These are phyloP conservation scores for Anisodus tanguticus DNA, from an alignment of 257 asterid species.

Conservation along the genomic window DNA sequence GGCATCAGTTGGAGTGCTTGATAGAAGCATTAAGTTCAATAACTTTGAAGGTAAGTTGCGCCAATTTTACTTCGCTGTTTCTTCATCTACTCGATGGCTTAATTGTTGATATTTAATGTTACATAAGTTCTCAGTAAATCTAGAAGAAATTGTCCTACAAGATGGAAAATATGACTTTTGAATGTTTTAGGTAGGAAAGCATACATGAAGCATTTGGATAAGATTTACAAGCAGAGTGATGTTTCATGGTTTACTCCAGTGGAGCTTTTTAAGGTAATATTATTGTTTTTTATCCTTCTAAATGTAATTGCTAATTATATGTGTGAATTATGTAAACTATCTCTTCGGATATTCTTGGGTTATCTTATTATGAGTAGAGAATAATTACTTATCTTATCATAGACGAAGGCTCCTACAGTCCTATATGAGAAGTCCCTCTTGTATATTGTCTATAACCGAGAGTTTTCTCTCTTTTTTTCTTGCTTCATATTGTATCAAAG, in stretches of 20 bases:
- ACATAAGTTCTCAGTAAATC: background rate
- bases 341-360: background rate
- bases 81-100: background rate
- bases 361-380: background rate
- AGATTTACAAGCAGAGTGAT: conserved; percentile 86
- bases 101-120: conserved; percentile 4
- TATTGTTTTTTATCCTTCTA: conserved; percentile 1
- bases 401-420: background rate
- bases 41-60: conserved; percentile 64
- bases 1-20: conserved; percentile 90
- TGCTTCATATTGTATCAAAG: background rate
- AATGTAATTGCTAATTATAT: background rate
- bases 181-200: conserved; percentile 74
- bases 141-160: too few relatives aligned
- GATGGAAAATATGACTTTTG: background rate
- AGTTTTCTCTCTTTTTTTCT: background rate
- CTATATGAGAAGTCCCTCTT: background rate
- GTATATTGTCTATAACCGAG: background rate
- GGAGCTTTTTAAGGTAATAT: conserved; percentile 89
- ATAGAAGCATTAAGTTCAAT: conserved; percentile 79
- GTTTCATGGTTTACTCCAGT: conserved; percentile 98
- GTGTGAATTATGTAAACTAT: background rate
- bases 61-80: conserved; percentile 13
- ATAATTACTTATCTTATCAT: background rate
- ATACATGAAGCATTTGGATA: conserved; percentile 78